These are phyloP conservation scores for Centrapalus pauciflorus DNA, from an alignment of 129 eudicot genomes.

Conservation along the genomic window DNA sequence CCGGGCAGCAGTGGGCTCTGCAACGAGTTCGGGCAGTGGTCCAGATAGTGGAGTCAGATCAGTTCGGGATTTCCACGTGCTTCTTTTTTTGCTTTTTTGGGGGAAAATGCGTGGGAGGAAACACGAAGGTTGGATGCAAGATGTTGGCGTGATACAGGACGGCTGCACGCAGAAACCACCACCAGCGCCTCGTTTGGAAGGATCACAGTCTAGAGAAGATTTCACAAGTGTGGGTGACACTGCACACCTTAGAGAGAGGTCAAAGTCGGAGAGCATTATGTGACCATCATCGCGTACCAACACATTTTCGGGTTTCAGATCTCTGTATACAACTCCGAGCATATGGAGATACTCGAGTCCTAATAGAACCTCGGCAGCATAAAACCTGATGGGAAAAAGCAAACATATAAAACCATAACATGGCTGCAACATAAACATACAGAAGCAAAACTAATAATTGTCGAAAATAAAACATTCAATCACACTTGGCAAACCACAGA, in stretches of 20 bases:
- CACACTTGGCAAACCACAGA: too few species aligned
- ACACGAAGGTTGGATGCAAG: conserved; percentile 72
- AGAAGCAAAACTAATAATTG: too few species aligned
- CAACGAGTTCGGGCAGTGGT: conserved; percentile 60
- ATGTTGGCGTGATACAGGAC: conserved; percentile 56
- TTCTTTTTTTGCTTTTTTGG: conserved; percentile 47
- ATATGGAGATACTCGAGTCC: conserved; percentile 92
- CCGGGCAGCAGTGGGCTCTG: conserved; percentile 78
- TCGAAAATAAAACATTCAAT: too few species aligned
- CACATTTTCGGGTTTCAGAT: conserved; percentile 82
- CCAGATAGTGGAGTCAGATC: conserved; percentile 28
- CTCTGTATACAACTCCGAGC: conserved; percentile 88
- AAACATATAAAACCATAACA: background rate
- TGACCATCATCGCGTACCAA: conserved; percentile 91
- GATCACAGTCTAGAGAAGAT: conserved; percentile 36
- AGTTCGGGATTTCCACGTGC: conserved; percentile 31
- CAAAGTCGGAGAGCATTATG: conserved; percentile 86
- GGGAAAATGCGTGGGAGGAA: conserved; percentile 61
- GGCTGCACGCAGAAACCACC: too few species aligned
- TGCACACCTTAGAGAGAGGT: conserved; percentile 77
- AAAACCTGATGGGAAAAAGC: conserved; percentile 49
- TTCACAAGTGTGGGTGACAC: conserved; percentile 72
- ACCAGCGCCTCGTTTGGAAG: conserved; percentile 45
- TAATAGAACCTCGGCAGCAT: conserved; percentile 83
- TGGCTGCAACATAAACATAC: too few species aligned